These are phyloP conservation scores for Tremella fuciformis DNA, from an alignment of 768 basidiomycete genomes.

Conservation along the genomic window DNA sequence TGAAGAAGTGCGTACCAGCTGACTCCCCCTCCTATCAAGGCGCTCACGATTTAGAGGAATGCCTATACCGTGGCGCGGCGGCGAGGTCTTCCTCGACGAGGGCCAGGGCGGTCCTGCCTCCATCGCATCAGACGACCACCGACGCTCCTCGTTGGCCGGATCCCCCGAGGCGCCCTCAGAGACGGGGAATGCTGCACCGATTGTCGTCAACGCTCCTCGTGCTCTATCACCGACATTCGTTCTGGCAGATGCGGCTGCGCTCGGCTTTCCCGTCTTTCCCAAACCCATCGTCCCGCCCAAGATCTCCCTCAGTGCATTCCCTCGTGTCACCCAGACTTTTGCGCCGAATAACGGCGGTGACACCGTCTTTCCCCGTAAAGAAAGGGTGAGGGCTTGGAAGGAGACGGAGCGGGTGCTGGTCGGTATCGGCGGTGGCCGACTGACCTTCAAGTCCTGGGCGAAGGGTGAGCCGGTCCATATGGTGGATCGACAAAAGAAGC, in stretches of 20 bases:
- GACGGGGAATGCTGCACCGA: too few species aligned
- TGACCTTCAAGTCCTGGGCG: slow-evolving; percentile 35
- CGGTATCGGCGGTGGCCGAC: slow-evolving; percentile 36
- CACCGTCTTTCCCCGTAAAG: slow-evolving; percentile 38
- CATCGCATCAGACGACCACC: slow-evolving; percentile 9
- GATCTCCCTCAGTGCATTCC: slow-evolving; percentile 32
- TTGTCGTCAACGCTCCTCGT: too few species aligned
- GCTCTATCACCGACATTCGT: slow-evolving; percentile 31
- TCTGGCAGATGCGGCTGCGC: slow-evolving; percentile 25
- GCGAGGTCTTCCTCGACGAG: slow-evolving; percentile 7
- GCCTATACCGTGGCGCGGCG: slow-evolving; percentile 23
- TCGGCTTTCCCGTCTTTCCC: slow-evolving; percentile 38
- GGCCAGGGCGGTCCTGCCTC: slow-evolving; percentile 5
- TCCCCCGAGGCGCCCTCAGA: slow-evolving; percentile 8
- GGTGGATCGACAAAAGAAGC: background rate
- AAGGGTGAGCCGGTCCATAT: slow-evolving; percentile 21
- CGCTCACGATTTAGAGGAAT: slow-evolving; percentile 20
- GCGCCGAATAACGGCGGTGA: slow-evolving; percentile 39
- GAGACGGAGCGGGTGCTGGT: slow-evolving; percentile 15
- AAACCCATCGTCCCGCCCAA: slow-evolving; percentile 42
- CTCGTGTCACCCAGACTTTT: slow-evolving; percentile 42
- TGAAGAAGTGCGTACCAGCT: slow-evolving; percentile 37
- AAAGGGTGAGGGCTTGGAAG: slow-evolving; percentile 33
- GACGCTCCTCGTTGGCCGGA: background rate
- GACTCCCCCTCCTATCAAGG: background rate